Evolutionary conservation across 2,329 filamentous ascomycete genomes (phyloP).

Genomic region (Pseudogymnoascus sp.): DNA sequence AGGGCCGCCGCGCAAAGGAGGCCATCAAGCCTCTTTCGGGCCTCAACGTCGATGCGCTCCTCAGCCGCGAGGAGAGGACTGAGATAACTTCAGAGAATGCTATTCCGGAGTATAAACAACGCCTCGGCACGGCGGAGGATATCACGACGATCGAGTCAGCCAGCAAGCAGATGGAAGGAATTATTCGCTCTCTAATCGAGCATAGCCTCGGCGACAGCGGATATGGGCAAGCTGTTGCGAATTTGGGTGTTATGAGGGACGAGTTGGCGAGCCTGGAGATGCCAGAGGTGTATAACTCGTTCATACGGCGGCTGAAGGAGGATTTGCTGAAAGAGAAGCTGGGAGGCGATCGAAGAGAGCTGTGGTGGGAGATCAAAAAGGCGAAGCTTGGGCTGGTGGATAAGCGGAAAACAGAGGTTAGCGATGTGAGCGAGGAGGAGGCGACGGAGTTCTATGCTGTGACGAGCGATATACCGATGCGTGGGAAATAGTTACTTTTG

Average conservation of each 20-base stretch:
- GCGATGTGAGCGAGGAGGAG: constrained; percentile 60
- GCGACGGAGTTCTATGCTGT: constrained; percentile 43
- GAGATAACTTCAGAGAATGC: constrained; percentile 63
- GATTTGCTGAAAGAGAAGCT: constrained; percentile 61
- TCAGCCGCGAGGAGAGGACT: constrained; percentile 49
- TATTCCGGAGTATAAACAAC: constrained; percentile 83
- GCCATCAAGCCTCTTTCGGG: constrained; percentile 77
- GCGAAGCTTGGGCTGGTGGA: constrained; percentile 67
- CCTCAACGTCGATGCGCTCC: constrained; percentile 74
- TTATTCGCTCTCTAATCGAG: constrained; percentile 61
- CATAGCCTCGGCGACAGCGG: constrained; percentile 67
- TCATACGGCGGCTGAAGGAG: constrained; percentile 62
- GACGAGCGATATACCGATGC: constrained; percentile 1
- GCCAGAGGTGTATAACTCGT: constrained; percentile 67
- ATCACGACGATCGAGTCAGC: constrained; percentile 57
- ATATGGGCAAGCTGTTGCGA: constrained; percentile 69
- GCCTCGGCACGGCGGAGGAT: constrained; percentile 53
- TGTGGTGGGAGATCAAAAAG: constrained; percentile 69
- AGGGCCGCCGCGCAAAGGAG: constrained; percentile 61
- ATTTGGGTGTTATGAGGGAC: constrained; percentile 67
- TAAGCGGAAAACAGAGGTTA: constrained; percentile 50
- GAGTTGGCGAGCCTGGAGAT: constrained; percentile 69
- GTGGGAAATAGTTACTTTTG: constrained; percentile 5
- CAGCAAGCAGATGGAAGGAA: constrained; percentile 62
- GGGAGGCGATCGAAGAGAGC: constrained; percentile 67